These are phyloP conservation scores for Alternaria ethzedia DNA, from an alignment of 2,329 filamentous ascomycete species.

Conservation along the genomic window DNA sequence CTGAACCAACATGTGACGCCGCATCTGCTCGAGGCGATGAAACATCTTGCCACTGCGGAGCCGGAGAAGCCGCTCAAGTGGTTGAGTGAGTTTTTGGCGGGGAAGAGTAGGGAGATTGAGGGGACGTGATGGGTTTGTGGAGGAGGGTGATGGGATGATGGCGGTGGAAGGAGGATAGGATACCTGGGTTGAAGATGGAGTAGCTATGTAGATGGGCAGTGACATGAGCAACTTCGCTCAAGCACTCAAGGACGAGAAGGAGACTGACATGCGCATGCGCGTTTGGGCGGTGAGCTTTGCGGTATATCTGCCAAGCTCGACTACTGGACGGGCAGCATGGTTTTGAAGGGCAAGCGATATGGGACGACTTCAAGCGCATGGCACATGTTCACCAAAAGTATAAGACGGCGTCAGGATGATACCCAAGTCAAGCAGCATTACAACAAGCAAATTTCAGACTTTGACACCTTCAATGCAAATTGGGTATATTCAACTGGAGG, in stretches of 20 bases:
- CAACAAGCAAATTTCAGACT: conserved; percentile 2
- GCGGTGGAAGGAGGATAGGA: no score
- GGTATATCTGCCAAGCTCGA: neutral
- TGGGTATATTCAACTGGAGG: conserved; percentile 32
- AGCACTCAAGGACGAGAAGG: neutral
- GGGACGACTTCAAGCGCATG: neutral
- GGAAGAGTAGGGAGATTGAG: conserved; percentile 57
- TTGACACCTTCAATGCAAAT: conserved; percentile 17
- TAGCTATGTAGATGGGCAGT: neutral
- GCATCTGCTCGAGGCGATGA: conserved; percentile 60
- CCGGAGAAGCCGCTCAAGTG: conserved; percentile 59
- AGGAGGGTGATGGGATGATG: neutral
- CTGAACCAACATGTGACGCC: conserved; percentile 59
- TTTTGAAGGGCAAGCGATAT: neutral
- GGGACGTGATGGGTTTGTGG: conserved; percentile 29
- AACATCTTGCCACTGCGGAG: conserved; percentile 57
- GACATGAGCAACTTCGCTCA: neutral
- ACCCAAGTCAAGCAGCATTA: conserved; percentile 22
- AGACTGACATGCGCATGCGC: neutral
- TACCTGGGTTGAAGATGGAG: neutral
- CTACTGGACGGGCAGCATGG: neutral
- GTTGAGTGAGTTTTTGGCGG: conserved; percentile 55
- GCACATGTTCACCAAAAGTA: conserved; percentile 18
- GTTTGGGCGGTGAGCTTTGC: neutral
- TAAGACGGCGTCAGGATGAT: conserved; percentile 20